Conservation (phyloP, 2,329 filamentous ascomycete genomes). For the Lasiodiplodia theobromae region DNA sequence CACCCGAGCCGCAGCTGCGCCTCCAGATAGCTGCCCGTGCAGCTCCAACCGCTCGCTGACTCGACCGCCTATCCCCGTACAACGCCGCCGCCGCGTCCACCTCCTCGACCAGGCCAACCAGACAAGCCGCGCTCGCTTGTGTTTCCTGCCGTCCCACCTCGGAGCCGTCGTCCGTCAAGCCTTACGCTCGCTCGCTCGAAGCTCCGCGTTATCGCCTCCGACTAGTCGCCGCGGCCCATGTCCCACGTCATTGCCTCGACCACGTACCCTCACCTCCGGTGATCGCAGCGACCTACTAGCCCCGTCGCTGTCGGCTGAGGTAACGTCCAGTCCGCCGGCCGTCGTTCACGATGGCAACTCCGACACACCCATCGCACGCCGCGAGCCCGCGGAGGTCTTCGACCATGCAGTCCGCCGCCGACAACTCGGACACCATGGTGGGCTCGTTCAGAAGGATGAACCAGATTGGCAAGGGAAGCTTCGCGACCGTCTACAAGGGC, state of each 20-base stretch:
- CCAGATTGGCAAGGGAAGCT: constrained; percentile 97
- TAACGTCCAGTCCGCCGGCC: constrained; percentile 15
- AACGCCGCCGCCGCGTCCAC: constrained; percentile 20
- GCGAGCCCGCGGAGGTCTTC: constrained; percentile 23
- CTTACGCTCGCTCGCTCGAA: constrained; percentile 20
- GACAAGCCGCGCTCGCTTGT: constrained; percentile 1
- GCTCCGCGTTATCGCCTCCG: constrained; percentile 16
- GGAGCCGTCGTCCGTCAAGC: constrained; percentile 14
- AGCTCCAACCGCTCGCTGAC: constrained; percentile 27
- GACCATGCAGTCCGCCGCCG: constrained; percentile 24
- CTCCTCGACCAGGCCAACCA: constrained; percentile 14
- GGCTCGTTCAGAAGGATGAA: constrained; percentile 83
- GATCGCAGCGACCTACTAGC: constrained; percentile 24
- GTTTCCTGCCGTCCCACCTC: constrained; percentile 14
- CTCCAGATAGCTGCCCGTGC: constrained; percentile 12
- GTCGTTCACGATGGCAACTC: constrained; percentile 26
- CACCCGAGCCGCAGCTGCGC: constrained; percentile 10
- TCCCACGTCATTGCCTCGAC: constrained; percentile 25
- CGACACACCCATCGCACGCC: constrained; percentile 22
- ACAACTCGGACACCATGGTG: constrained; percentile 52
- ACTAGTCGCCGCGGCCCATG: constrained; percentile 27
- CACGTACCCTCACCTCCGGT: constrained; percentile 28
- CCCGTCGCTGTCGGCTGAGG: constrained; percentile 25
- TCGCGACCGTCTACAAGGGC: constrained; percentile 92
- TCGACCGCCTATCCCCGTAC: constrained; percentile 24